phyloP scores from a whole-genome alignment of 78 protist genomes.

The Cyanophora paradoxa region DNA sequence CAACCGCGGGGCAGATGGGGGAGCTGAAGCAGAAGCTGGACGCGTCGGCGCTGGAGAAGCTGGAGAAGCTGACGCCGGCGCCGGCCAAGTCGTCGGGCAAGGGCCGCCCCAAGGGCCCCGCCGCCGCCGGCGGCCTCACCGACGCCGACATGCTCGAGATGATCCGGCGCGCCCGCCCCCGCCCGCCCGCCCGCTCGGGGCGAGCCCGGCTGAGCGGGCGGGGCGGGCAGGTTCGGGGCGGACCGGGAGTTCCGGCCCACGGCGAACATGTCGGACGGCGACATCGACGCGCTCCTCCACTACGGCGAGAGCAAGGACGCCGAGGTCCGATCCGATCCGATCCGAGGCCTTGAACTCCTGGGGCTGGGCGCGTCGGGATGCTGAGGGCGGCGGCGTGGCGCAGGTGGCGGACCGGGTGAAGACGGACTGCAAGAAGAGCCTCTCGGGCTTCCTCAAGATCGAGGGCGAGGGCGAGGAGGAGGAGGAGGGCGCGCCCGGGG shows the following conservation, averaged over 20 bases:
- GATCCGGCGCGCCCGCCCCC: neutral
- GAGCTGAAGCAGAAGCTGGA: neutral
- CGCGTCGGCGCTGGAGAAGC: conserved; percentile 56
- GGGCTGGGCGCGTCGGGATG: too few relatives aligned
- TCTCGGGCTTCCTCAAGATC: too few relatives aligned
- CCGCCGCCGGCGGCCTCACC: too few relatives aligned
- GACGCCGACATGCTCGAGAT: conserved; percentile 71
- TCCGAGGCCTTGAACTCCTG: too few relatives aligned
- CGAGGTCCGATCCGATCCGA: too few relatives aligned
- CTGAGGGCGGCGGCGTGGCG: too few relatives aligned
- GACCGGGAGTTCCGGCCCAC: too few relatives aligned
- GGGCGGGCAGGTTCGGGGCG: neutral
- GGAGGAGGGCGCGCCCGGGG: too few relatives aligned
- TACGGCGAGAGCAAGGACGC: too few relatives aligned
- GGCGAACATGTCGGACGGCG: conserved; percentile 45
- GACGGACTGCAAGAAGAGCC: too few relatives aligned
- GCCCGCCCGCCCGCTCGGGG: neutral
- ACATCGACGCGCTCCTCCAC: conserved; percentile 63
- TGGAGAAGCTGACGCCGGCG: conserved; percentile 81
- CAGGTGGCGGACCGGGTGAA: too few relatives aligned
- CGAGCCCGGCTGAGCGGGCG: neutral
- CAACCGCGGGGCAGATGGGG: conserved; percentile 41
- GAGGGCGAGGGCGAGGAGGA: too few relatives aligned
- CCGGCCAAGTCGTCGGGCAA: conserved; percentile 70
- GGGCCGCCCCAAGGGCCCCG: conserved; percentile 5